Evolutionary conservation across 495 filamentous ascomycete species (phyloP).

Genomic region (Tuber umbilicatum): DNA sequence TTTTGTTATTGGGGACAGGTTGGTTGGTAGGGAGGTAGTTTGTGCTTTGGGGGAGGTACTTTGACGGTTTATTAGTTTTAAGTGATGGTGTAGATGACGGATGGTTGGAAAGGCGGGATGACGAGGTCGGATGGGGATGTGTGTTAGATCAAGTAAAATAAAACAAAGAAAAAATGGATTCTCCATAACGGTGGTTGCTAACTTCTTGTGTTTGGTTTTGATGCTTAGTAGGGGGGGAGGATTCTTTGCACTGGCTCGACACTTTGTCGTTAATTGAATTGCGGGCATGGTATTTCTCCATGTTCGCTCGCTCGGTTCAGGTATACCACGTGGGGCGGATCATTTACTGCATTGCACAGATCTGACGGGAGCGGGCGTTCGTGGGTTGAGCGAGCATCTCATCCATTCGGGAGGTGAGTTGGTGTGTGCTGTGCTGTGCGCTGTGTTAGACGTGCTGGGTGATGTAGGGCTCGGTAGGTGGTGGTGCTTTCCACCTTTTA

Average conservation of each 20-base stretch:
- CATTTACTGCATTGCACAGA: background rate
- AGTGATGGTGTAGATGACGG: slow-evolving; percentile 9
- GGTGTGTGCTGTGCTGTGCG: background rate
- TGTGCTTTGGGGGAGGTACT: slow-evolving; percentile 12
- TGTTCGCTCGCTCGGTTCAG: background rate
- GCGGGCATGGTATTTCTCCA: background rate
- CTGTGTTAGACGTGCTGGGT: background rate
- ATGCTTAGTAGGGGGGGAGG: background rate
- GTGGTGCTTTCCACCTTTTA: background rate
- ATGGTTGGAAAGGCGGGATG: slow-evolving; percentile 5
- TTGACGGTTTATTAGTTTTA: slow-evolving; percentile 11
- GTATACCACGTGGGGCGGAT: background rate
- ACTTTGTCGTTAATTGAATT: background rate
- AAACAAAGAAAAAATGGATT: background rate
- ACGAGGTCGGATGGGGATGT: background rate
- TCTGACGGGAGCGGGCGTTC: background rate
- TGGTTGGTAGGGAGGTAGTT: slow-evolving; percentile 4
- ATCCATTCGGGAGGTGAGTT: background rate
- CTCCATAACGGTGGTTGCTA: background rate
- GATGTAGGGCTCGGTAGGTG: background rate
- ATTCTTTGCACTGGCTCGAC: background rate
- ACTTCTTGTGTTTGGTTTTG: background rate
- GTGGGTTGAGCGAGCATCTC: background rate
- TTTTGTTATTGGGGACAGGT: background rate
- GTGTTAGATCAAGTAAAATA: background rate